Percentiles rank a stretch among this genome's conserved stretches.
Evolutionary conservation across 352 stramenopile genomes (phyloP).

Genomic region (Elongisporangium prolatum): DNA sequence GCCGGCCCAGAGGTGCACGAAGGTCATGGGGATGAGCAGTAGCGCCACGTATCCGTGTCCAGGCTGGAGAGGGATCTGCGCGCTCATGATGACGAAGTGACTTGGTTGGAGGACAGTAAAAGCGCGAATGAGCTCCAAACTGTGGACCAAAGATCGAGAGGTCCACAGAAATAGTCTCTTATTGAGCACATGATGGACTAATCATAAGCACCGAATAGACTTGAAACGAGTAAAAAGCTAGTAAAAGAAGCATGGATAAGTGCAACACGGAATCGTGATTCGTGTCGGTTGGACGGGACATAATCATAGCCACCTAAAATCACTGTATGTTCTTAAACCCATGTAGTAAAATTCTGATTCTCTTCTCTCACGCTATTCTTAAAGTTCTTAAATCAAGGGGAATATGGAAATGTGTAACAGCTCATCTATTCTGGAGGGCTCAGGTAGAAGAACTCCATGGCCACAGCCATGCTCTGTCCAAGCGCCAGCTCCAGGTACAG

Average conservation of each 20-base stretch:
- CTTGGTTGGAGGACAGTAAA: not conserved
- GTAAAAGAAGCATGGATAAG: not conserved
- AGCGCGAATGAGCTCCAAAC: not conserved
- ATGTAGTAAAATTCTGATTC: too few species aligned
- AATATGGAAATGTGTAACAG: not conserved
- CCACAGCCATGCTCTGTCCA: not conserved
- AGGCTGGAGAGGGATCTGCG: slow-evolving; percentile 44
- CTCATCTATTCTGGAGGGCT: not conserved
- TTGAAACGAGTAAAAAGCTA: not conserved
- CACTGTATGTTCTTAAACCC: too few species aligned
- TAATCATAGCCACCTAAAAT: not conserved
- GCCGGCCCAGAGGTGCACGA: slow-evolving; percentile 55
- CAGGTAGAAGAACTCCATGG: not conserved
- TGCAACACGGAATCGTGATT: not conserved
- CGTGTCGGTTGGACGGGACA: not conserved
- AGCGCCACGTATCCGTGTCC: slow-evolving; percentile 61
- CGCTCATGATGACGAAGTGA: slow-evolving; percentile 8
- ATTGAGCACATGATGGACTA: not conserved
- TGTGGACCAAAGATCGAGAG: not conserved
- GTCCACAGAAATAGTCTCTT: not conserved
- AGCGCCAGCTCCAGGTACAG: not conserved
- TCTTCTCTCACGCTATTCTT: too few species aligned
- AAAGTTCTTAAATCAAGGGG: not conserved
- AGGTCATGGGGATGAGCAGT: slow-evolving; percentile 41
- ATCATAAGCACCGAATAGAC: not conserved